Conservation (phyloP, 176 grass and related monocot species). For the Areca catechu region DNA sequence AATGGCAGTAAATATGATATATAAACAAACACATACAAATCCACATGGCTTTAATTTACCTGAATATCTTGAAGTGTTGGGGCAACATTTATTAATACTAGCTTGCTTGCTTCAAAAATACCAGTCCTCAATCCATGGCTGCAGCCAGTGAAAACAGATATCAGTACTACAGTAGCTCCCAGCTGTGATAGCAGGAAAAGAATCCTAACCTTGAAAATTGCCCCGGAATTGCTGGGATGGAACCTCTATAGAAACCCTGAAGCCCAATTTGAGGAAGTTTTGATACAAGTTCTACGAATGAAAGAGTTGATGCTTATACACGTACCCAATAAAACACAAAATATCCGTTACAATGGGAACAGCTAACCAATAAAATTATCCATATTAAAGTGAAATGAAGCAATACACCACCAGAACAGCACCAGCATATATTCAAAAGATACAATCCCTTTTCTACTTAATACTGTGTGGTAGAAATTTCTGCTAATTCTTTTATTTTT, state of each 20-base stretch:
- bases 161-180: neutral
- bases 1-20: too few relatives aligned
- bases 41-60: constrained; percentile 18
- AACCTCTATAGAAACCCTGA: constrained; percentile 82
- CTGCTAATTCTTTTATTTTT: too few relatives aligned
- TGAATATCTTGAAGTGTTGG: constrained; percentile 85
- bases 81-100: constrained; percentile 71
- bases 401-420: too few relatives aligned
- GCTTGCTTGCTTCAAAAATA: constrained; percentile 93
- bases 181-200: constrained; percentile 1
- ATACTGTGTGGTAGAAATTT: too few relatives aligned
- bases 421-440: too few relatives aligned
- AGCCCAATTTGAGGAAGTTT: constrained; percentile 82
- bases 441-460: too few relatives aligned
- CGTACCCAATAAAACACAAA: constrained; percentile 43
- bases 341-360: neutral
- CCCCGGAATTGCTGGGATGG: constrained; percentile 83
- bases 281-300: constrained; percentile 80
- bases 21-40: too few relatives aligned
- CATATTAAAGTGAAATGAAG: too few relatives aligned
- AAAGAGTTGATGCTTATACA: constrained; percentile 86
- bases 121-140: constrained; percentile 97
- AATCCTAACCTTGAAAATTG: constrained; percentile 71
- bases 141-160: constrained; percentile 20
- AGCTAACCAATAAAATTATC: too few relatives aligned